Evolutionary conservation across 108 stramenopile genomes (phyloP), one percentile per base, ranked within the genome.

Genomic region (Epipyxis sp.): DNA sequence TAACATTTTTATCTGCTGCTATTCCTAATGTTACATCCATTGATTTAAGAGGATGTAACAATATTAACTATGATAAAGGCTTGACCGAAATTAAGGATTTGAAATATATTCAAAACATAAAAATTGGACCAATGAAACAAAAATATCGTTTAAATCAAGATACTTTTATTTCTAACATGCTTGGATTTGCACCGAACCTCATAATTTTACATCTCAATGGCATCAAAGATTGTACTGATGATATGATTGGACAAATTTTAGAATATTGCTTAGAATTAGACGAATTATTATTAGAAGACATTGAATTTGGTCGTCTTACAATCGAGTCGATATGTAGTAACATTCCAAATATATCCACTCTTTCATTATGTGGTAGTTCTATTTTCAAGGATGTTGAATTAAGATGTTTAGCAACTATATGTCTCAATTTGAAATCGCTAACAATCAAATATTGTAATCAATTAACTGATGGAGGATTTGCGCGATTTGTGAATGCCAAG

Each of bases 401-500:
- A 32, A 16, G 61, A 37, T 65, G 61, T 37, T 65, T 65, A 32
- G 34, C 61, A 6, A 32, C 61, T 10, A 32, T 65, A 6, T 65
- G 61, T 65, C 27, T 65, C 3, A 16, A 65, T 65, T 65, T 65
- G 61, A 65, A 3, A 13, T 16, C 3, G 10, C 61, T 65, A 10
- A 35, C 30, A 29, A 13, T 65, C 13, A 37, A 3, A 6, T 6
- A 25, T 65, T 65, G 61, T 65, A 3, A 3, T 6, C 27, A 25
- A 3, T 6, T 65, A 29, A 65, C 61, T 29, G 61, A 65, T 50
- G 61, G 61, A 16, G 61, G 61, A 16, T 65, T 65, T 65, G 34
- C 10, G 6, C 61, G 34, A 37, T 37, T 65, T 65, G 34, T 29
- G 3, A 25, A 25, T 32, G 6, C 34, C 6, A 65, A 65, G 61